Conservation (phyloP, 345 rosid species). For the Crucihimalaya himalaica region DNA sequence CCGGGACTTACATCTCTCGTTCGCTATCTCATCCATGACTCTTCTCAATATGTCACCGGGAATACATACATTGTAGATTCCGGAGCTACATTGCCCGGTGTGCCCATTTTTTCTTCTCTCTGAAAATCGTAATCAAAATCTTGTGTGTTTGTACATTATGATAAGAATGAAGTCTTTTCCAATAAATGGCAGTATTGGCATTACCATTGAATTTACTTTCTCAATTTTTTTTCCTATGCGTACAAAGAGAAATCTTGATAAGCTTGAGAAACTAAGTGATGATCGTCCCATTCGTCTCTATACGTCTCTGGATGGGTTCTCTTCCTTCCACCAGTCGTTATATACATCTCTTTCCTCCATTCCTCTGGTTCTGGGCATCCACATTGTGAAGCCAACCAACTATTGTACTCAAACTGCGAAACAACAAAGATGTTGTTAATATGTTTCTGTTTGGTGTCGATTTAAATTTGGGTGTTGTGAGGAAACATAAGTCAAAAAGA, state of each 20-base stretch:
- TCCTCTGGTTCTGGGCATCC: constrained; percentile 43
- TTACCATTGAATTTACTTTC: no score
- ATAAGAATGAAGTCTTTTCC: no score
- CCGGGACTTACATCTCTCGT: no score
- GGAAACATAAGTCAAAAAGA: not conserved
- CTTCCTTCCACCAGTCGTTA: not conserved
- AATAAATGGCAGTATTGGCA: no score
- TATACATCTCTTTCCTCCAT: constrained; percentile 55
- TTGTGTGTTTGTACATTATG: no score
- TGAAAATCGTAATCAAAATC: no score
- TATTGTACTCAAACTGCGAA: constrained; percentile 50
- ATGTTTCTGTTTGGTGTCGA: not conserved
- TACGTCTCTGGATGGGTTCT: constrained; percentile 38
- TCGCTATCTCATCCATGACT: no score
- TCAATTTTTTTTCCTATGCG: not conserved
- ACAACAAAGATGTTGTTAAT: not conserved
- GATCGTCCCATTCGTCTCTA: constrained; percentile 60
- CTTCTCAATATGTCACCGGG: no score
- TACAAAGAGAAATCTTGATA: constrained; percentile 43
- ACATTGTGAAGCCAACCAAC: constrained; percentile 56
- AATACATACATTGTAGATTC: no score
- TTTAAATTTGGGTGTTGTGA: not conserved
- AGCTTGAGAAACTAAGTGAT: constrained; percentile 47
- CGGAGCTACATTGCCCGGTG: no score
- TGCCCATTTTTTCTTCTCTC: no score